These are phyloP conservation scores for Backusella circina DNA, from an alignment of 192 early-diverging fungal genomes.

Conservation along the genomic window DNA sequence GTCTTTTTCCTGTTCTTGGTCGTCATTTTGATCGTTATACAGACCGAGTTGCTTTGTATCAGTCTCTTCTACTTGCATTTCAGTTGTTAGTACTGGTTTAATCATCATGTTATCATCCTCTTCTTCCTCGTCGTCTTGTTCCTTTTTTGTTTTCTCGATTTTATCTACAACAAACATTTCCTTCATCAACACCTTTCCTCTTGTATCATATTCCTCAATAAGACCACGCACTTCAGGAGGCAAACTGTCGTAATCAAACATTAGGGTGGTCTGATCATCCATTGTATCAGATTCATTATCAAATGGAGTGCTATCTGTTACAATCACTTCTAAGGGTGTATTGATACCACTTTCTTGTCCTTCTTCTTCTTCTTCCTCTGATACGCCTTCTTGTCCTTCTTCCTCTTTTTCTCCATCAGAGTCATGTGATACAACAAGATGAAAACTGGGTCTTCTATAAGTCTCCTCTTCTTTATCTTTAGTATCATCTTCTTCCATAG, in stretches of 20 bases:
- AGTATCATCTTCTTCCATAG: background rate
- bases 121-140: slow-evolving; percentile 4
- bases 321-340: background rate
- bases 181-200: background rate
- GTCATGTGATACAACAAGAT: background rate
- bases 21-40: background rate
- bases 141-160: background rate
- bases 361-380: background rate
- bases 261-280: background rate
- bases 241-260: slow-evolving; percentile 20
- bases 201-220: slow-evolving; percentile 8
- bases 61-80: background rate
- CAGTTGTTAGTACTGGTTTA: background rate
- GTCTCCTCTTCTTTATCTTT: background rate
- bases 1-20: background rate
- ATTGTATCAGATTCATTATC: background rate
- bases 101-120: background rate
- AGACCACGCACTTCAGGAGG: slow-evolving; percentile 2
- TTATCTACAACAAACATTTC: background rate
- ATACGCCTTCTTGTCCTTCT: background rate
- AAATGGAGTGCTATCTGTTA: background rate
- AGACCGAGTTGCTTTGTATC: background rate
- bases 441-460: background rate
- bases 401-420: background rate
- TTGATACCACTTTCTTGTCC: background rate